Evolutionary conservation across 192 early-diverging fungal genomes (phyloP).

Genomic region (Thamnidium elegans): DNA sequence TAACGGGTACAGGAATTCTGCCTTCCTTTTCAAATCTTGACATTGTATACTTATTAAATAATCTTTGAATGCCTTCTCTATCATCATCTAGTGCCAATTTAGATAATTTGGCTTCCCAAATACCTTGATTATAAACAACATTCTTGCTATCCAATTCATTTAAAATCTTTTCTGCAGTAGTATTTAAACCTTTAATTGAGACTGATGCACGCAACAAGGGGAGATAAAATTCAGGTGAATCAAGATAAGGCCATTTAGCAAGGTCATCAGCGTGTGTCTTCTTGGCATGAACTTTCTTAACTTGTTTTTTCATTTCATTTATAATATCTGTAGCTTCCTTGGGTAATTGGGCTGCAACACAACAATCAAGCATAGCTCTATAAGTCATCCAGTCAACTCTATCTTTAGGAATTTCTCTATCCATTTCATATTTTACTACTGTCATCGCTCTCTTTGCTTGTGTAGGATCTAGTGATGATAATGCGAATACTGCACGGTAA

Average conservation of each 20-base stretch:
- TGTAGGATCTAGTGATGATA: constrained; percentile 25
- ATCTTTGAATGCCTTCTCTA: constrained; percentile 9
- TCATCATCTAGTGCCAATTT: constrained; percentile 4
- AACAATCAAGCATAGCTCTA: constrained; percentile 35
- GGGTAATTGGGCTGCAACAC: constrained; percentile 25
- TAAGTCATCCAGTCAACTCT: constrained; percentile 20
- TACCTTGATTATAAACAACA: constrained; percentile 8
- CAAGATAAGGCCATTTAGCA: background rate
- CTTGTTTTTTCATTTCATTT: background rate
- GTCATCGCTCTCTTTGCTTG: constrained; percentile 32
- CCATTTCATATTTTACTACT: constrained; percentile 27
- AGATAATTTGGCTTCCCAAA: constrained; percentile 26
- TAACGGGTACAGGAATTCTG: constrained; percentile 31
- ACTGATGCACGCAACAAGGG: constrained; percentile 19
- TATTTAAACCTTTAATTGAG: constrained; percentile 2
- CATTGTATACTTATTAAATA: constrained; percentile 37
- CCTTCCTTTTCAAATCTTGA: constrained; percentile 29
- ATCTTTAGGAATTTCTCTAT: constrained; percentile 5
- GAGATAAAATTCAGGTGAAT: constrained; percentile 9
- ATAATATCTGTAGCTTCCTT: constrained; percentile 18
- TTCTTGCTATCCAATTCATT: constrained; percentile 24
- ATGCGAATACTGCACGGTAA: constrained; percentile 29
- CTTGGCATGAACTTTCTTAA: background rate
- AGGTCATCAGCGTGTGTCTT: background rate
- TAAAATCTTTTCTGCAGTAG: constrained; percentile 7